Conservation (phyloP, 208 protist genomes). For the Porcisia hertigi region DNA sequence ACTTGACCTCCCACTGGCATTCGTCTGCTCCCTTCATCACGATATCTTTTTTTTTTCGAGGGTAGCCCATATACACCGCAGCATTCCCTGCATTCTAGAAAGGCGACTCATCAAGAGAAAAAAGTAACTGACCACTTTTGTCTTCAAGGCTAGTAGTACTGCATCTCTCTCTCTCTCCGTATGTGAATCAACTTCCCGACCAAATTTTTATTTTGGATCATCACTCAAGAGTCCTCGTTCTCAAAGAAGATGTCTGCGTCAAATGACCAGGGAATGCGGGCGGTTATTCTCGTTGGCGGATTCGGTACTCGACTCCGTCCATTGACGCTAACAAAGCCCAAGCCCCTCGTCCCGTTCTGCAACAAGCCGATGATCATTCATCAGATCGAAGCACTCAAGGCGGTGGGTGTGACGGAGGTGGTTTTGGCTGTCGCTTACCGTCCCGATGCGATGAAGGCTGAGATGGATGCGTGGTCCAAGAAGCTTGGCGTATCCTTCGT, state of each 20-base stretch:
- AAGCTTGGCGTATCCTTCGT: conserved; percentile 94
- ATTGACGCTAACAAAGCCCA: conserved; percentile 96
- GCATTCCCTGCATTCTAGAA: not conserved
- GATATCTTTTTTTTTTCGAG: not conserved
- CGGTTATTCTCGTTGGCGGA: conserved; percentile 97
- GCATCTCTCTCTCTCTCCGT: not conserved
- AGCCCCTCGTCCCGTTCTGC: conserved; percentile 97
- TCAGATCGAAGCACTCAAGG: conserved; percentile 96
- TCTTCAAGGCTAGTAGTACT: not conserved
- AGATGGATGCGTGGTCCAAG: conserved; percentile 86
- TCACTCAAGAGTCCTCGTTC: too few species aligned
- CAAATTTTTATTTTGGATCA: not conserved
- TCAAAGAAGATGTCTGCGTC: conserved; percentile 20
- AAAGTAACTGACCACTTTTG: not conserved
- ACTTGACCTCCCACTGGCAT: not conserved
- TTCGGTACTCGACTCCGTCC: conserved; percentile 95
- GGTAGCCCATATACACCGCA: not conserved
- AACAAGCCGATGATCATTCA: conserved; percentile 98
- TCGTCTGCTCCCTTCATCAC: not conserved
- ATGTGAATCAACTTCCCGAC: not conserved
- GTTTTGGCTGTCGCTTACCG: conserved; percentile 97
- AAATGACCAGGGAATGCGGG: conserved; percentile 89
- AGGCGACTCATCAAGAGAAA: not conserved
- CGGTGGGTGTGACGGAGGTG: conserved; percentile 93
- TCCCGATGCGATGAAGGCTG: conserved; percentile 94